Percentiles rank a stretch among this genome's conserved stretches.
phyloP scores from a whole-genome alignment of 352 stramenopile species.

The Globisporangium heterothallicum region DNA sequence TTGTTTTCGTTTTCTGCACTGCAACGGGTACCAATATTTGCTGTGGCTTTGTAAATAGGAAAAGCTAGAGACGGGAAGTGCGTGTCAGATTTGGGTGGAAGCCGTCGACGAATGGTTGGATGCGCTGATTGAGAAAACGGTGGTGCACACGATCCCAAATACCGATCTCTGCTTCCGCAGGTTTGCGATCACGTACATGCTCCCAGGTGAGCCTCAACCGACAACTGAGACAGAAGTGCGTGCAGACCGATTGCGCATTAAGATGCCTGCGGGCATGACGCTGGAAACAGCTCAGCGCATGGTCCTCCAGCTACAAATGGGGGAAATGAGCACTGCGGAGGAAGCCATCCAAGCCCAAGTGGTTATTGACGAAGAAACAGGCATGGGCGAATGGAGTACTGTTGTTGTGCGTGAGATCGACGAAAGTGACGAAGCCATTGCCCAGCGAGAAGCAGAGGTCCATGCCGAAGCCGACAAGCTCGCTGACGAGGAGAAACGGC shows the following conservation, averaged over 20 bases:
- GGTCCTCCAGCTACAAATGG: conserved; percentile 37
- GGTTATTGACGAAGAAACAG: conserved; percentile 61
- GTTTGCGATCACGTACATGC: conserved; percentile 67
- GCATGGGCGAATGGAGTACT: conserved; percentile 80
- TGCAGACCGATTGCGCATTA: conserved; percentile 62
- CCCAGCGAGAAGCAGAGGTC: conserved; percentile 35
- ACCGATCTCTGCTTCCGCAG: conserved; percentile 54
- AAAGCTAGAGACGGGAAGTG: conserved; percentile 59
- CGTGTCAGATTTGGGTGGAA: conserved; percentile 81
- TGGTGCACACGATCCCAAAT: conserved; percentile 59
- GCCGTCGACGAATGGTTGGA: conserved; percentile 69
- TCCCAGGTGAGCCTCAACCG: conserved; percentile 23
- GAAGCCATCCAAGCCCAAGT: conserved; percentile 13
- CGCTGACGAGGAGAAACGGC: conserved; percentile 44
- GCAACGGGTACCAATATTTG: not conserved
- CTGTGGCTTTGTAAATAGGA: no score
- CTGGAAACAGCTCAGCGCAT: conserved; percentile 63
- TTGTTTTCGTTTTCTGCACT: not conserved
- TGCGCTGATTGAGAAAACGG: conserved; percentile 59
- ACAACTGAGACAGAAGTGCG: conserved; percentile 47
- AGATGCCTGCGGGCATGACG: conserved; percentile 51
- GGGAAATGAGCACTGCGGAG: conserved; percentile 17
- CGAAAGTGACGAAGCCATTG: conserved; percentile 64
- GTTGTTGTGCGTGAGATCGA: conserved; percentile 70
- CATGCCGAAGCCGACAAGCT: conserved; percentile 30